A percentile compares a stretch with the other conserved stretches of the same genome.
phyloP scores from a whole-genome alignment of 2,329 filamentous ascomycete species.

The Biscogniauxia sp. region DNA sequence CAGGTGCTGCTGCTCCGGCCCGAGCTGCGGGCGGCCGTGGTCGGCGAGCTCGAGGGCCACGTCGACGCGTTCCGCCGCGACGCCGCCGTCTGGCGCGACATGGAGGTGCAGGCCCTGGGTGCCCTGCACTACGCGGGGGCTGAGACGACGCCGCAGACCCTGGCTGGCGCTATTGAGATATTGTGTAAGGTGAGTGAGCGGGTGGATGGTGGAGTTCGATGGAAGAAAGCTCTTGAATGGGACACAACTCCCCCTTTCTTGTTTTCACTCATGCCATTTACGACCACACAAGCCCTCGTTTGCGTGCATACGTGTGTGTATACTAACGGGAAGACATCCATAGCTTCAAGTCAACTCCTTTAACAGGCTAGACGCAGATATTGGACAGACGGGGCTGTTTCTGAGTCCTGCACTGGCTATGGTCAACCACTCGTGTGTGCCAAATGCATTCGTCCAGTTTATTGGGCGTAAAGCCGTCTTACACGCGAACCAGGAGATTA shows the following conservation, averaged over 20 bases:
- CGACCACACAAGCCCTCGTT: no score
- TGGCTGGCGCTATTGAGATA: slow-evolving; percentile 43
- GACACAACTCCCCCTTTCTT: no score
- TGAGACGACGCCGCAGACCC: slow-evolving; percentile 34
- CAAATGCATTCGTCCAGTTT: slow-evolving; percentile 59
- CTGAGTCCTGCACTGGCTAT: slow-evolving; percentile 56
- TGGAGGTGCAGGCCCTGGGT: slow-evolving; percentile 48
- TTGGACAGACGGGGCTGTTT: slow-evolving; percentile 53
- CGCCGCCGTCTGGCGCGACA: slow-evolving; percentile 40
- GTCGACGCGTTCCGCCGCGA: slow-evolving; percentile 36
- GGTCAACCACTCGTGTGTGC: slow-evolving; percentile 61
- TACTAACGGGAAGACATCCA: no score
- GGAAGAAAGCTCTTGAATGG: neutral
- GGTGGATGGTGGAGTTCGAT: neutral
- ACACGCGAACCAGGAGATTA: slow-evolving; percentile 48
- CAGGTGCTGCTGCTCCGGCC: slow-evolving; percentile 47
- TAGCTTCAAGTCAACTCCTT: slow-evolving; percentile 64
- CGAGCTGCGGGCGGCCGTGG: slow-evolving; percentile 27
- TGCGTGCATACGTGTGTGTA: no score
- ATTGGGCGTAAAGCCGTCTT: slow-evolving; percentile 50
- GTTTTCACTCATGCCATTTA: no score
- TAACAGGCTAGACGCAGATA: slow-evolving; percentile 52
- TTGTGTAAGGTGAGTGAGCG: slow-evolving; percentile 50
- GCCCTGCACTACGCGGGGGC: slow-evolving; percentile 47
- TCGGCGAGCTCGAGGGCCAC: slow-evolving; percentile 47